Percentiles rank a stretch among this genome's conserved stretches.
phyloP scores from a whole-genome alignment of 2,329 filamentous ascomycete genomes.

The Fusarium sp. region DNA sequence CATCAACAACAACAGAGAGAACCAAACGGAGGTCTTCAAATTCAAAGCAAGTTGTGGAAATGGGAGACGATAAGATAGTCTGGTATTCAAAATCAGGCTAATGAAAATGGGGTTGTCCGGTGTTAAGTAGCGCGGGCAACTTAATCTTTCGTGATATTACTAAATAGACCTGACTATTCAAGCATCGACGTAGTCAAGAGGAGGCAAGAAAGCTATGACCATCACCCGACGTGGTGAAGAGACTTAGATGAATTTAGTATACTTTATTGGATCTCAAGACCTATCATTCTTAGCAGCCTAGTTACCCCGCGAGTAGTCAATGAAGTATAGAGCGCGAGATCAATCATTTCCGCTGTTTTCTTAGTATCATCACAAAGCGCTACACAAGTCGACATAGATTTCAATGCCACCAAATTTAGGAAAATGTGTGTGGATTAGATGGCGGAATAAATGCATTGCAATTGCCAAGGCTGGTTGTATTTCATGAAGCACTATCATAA shows the following conservation, averaged over 20 bases:
- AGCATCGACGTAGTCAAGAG: no score
- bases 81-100: not conserved
- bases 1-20: not conserved
- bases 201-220: not conserved
- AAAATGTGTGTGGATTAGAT: not conserved
- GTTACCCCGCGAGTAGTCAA: not conserved
- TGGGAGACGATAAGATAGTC: not conserved
- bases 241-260: not conserved
- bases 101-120: no score
- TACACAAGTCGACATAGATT: not conserved
- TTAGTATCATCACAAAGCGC: not conserved
- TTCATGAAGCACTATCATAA: conserved; percentile 29
- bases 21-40: not conserved
- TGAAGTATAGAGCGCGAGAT: not conserved
- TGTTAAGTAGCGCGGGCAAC: not conserved
- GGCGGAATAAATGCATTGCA: not conserved
- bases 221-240: not conserved
- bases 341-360: not conserved
- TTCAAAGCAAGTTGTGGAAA: not conserved
- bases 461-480: conserved; percentile 17
- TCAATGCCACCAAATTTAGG: not conserved
- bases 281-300: not conserved
- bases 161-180: not conserved
- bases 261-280: not conserved
- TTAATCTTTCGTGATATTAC: not conserved